Conservation (phyloP, 345 rosid species). For the Toxicodendron radicans region DNA sequence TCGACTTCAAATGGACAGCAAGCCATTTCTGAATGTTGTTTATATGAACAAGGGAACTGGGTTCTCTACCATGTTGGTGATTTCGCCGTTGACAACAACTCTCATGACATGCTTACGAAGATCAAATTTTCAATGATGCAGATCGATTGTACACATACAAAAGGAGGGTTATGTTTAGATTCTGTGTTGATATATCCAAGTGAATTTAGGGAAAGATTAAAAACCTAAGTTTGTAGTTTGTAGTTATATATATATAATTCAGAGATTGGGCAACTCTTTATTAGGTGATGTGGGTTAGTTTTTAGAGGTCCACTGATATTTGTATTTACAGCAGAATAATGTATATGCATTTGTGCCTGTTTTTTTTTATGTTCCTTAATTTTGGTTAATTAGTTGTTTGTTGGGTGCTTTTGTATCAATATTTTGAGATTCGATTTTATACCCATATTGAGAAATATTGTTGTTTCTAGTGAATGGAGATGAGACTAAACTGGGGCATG, state of each 20-base stretch:
- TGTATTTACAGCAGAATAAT: conserved; percentile 5
- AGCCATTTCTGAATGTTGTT: conserved; percentile 52
- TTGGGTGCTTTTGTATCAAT: background rate
- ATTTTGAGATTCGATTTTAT: background rate
- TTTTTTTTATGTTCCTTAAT: background rate
- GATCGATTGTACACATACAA: conserved; percentile 94
- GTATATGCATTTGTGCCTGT: background rate
- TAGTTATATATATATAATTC: background rate
- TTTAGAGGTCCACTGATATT: conserved; percentile 14
- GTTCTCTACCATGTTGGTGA: conserved; percentile 71
- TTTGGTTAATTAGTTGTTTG: background rate
- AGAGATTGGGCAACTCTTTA: background rate
- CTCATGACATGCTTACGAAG: conserved; percentile 29
- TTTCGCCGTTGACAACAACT: conserved; percentile 49
- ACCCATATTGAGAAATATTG: no score
- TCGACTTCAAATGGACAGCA: conserved; percentile 71
- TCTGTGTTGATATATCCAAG: conserved; percentile 66
- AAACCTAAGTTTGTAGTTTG: conserved; percentile 4
- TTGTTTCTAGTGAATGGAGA: background rate
- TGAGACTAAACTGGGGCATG: background rate
- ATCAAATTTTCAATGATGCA: conserved; percentile 86
- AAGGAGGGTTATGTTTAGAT: conserved; percentile 91
- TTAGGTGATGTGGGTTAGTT: background rate
- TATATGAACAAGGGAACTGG: conserved; percentile 69
- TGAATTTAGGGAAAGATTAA: conserved; percentile 41